Evolutionary conservation across 2,329 filamentous ascomycete species (phyloP).

Genomic region (Aspergillus neotritici): DNA sequence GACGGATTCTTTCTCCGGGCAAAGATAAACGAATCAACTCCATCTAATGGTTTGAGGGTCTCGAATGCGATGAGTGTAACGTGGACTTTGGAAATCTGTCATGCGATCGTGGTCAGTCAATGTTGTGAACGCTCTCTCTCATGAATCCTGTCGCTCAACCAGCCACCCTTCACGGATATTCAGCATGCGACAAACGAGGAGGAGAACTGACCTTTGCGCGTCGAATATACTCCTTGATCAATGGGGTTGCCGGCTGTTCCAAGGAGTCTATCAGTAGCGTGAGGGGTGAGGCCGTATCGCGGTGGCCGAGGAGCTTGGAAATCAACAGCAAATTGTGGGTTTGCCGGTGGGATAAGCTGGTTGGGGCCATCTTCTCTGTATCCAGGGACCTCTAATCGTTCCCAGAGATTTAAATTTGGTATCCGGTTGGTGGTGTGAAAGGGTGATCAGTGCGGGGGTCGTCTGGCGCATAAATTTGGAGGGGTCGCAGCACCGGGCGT

Average conservation of each 20-base stretch:
- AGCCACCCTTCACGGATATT: neutral
- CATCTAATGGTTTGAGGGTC: slow-evolving; percentile 59
- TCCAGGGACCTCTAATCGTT: neutral
- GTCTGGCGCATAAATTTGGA: slow-evolving; percentile 5
- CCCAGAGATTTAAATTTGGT: neutral
- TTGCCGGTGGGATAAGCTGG: slow-evolving; percentile 56
- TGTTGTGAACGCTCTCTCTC: too few relatives aligned
- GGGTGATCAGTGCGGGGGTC: slow-evolving; percentile 12
- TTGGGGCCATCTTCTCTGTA: slow-evolving; percentile 30
- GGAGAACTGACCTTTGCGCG: slow-evolving; percentile 60
- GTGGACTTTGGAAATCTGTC: slow-evolving; percentile 54
- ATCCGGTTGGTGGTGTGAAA: neutral
- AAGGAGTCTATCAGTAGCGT: slow-evolving; percentile 80
- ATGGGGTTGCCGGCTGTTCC: slow-evolving; percentile 68
- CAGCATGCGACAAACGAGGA: slow-evolving; percentile 2
- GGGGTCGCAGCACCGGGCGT: slow-evolving; percentile 12
- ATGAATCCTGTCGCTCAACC: too few relatives aligned
- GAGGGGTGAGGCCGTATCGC: slow-evolving; percentile 76
- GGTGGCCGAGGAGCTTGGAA: slow-evolving; percentile 71
- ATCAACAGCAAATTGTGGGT: slow-evolving; percentile 81
- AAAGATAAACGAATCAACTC: slow-evolving; percentile 63
- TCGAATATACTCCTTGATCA: slow-evolving; percentile 67
- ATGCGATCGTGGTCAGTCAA: too few relatives aligned
- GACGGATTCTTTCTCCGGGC: slow-evolving; percentile 56
- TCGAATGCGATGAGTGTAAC: slow-evolving; percentile 74